Conservation (phyloP, 2,329 filamentous ascomycete genomes). For the Apiospora phragmitis region DNA sequence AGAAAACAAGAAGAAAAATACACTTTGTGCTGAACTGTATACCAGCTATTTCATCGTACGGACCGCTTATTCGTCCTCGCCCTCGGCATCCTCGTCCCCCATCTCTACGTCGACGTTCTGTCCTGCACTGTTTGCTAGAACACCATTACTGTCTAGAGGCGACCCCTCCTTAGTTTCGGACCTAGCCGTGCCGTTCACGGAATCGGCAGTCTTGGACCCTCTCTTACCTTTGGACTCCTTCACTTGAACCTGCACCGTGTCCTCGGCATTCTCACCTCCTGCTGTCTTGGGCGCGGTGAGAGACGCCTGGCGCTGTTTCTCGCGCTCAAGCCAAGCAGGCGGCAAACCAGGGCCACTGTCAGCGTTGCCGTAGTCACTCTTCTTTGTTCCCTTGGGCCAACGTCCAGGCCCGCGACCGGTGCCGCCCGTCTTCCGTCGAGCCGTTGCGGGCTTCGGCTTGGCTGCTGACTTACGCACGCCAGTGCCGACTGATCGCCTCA, state of each 20-base stretch:
- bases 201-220: conserved; percentile 26
- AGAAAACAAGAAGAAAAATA: background rate
- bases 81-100: conserved; percentile 18
- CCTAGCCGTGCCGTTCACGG: conserved; percentile 21
- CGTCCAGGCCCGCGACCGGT: conserved; percentile 65
- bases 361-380: conserved; percentile 67
- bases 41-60: background rate
- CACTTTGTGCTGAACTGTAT: background rate
- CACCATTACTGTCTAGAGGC: conserved; percentile 12
- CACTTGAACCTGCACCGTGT: conserved; percentile 39
- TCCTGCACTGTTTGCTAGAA: conserved; percentile 14
- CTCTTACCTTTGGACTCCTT: conserved; percentile 33
- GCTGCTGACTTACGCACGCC: conserved; percentile 35
- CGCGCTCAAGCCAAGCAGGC: conserved; percentile 51
- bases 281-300: background rate
- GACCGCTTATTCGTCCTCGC: conserved; percentile 16
- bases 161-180: conserved; percentile 20
- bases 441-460: conserved; percentile 41
- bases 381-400: conserved; percentile 69
- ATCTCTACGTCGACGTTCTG: conserved; percentile 18
- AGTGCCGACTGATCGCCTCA: conserved; percentile 37
- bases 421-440: conserved; percentile 59
- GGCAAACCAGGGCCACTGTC: conserved; percentile 65
- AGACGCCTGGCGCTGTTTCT: conserved; percentile 19
- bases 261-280: conserved; percentile 26